phyloP scores from a whole-genome alignment of 2,329 filamentous ascomycete genomes.

The Dactylellina leptospora region DNA sequence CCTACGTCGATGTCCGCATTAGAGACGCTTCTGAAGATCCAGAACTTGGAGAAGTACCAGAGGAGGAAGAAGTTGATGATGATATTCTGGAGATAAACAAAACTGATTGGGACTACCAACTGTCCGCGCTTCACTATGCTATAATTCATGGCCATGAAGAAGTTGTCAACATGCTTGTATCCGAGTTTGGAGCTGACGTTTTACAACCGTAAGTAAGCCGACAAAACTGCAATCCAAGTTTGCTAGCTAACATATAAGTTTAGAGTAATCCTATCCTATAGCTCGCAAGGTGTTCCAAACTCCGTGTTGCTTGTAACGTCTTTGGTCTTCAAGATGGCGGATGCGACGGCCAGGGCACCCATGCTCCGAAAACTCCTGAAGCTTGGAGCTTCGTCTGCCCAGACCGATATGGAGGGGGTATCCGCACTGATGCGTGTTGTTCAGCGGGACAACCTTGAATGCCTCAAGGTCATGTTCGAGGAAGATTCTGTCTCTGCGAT shows the following conservation, averaged over 20 bases:
- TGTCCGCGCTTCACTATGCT: slow-evolving; percentile 75
- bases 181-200: slow-evolving; percentile 77
- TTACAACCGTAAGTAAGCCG: slow-evolving; percentile 75
- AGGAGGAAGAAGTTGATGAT: slow-evolving; percentile 69
- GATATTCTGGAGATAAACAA: slow-evolving; percentile 82
- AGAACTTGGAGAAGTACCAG: slow-evolving; percentile 56
- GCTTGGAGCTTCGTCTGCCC: slow-evolving; percentile 75
- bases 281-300: slow-evolving; percentile 63
- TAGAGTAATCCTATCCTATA: slow-evolving; percentile 40
- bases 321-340: slow-evolving; percentile 71
- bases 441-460: slow-evolving; percentile 64
- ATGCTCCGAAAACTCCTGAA: slow-evolving; percentile 73
- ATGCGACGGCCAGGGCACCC: slow-evolving; percentile 62
- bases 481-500: slow-evolving; percentile 26
- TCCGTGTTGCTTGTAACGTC: slow-evolving; percentile 74
- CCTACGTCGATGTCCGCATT: slow-evolving; percentile 55
- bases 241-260: slow-evolving; percentile 31
- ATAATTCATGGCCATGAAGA: slow-evolving; percentile 76
- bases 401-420: slow-evolving; percentile 69
- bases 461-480: slow-evolving; percentile 63
- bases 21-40: slow-evolving; percentile 62
- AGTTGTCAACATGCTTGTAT: slow-evolving; percentile 72
- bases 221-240: slow-evolving; percentile 40
- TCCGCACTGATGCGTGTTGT: slow-evolving; percentile 72
- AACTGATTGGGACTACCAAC: slow-evolving; percentile 73